These are phyloP conservation scores for Cadophora malorum DNA, from an alignment of 2,329 filamentous ascomycete genomes.

Conservation along the genomic window DNA sequence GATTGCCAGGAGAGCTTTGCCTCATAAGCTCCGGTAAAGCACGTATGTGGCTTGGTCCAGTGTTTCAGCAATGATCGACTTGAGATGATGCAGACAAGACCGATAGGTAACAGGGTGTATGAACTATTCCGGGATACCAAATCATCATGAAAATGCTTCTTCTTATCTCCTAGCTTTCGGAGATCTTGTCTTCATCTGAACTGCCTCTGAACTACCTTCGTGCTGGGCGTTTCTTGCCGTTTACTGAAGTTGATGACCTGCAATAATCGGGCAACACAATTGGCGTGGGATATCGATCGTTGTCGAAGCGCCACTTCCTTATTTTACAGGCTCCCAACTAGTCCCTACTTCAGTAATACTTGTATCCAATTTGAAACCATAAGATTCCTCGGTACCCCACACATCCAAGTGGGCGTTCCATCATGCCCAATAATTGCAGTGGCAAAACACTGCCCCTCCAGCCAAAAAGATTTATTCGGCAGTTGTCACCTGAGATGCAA, in stretches of 20 bases:
- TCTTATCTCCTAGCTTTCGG: background rate
- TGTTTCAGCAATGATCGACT: background rate
- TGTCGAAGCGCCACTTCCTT: too few relatives aligned
- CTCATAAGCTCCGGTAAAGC: background rate
- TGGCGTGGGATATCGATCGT: too few relatives aligned
- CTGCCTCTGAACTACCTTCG: too few relatives aligned
- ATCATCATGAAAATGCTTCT: background rate
- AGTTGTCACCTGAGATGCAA: too few relatives aligned
- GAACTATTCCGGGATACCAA: background rate
- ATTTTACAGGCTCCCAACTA: too few relatives aligned
- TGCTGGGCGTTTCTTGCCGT: background rate
- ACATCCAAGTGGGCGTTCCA: background rate
- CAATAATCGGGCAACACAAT: too few relatives aligned
- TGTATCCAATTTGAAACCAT: background rate
- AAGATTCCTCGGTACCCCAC: background rate
- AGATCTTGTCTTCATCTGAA: background rate
- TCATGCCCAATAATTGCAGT: background rate
- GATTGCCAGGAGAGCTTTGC: background rate
- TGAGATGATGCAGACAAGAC: background rate
- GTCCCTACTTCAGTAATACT: background rate
- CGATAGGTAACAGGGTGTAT: background rate
- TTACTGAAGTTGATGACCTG: too few relatives aligned
- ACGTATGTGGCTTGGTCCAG: background rate
- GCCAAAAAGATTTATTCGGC: too few relatives aligned
- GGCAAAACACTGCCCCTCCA: background rate